These are phyloP conservation scores for Hortaea werneckii DNA, from an alignment of 2,329 filamentous ascomycete genomes.

Conservation along the genomic window DNA sequence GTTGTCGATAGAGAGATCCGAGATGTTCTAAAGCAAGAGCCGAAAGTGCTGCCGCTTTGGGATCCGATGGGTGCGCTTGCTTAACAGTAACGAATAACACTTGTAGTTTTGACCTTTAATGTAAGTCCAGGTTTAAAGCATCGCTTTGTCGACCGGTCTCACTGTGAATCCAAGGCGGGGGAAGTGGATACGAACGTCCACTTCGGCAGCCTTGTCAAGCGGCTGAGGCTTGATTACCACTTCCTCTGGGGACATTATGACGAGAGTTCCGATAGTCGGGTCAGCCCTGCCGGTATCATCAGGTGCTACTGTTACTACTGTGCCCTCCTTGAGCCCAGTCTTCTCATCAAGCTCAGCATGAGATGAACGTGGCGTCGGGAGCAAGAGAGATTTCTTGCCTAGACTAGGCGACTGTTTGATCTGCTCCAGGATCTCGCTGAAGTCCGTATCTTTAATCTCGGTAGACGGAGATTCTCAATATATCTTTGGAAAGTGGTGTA, in stretches of 20 bases:
- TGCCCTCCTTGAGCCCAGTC: slow-evolving; percentile 23
- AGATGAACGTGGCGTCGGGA: slow-evolving; percentile 22
- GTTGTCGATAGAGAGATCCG: slow-evolving; percentile 50
- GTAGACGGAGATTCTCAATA: slow-evolving; percentile 21
- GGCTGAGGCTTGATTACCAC: slow-evolving; percentile 27
- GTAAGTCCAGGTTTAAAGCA: slow-evolving; percentile 5
- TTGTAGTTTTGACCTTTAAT: no score
- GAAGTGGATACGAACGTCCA: slow-evolving; percentile 31
- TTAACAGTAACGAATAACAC: slow-evolving; percentile 4
- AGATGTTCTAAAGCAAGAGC: slow-evolving; percentile 60
- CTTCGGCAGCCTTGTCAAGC: slow-evolving; percentile 16
- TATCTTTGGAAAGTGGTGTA: slow-evolving; percentile 26
- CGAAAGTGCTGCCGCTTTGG: slow-evolving; percentile 54
- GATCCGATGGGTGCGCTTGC: slow-evolving; percentile 33
- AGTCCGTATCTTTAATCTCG: slow-evolving; percentile 14
- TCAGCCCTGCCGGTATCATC: slow-evolving; percentile 32
- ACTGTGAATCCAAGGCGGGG: slow-evolving; percentile 31
- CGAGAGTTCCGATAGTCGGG: slow-evolving; percentile 28
- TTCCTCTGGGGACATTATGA: slow-evolving; percentile 31
- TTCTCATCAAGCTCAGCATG: slow-evolving; percentile 21
- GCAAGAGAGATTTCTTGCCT: slow-evolving; percentile 14
- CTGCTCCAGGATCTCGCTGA: slow-evolving; percentile 16
- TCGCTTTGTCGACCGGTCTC: slow-evolving; percentile 13
- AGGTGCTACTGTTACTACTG: slow-evolving; percentile 25
- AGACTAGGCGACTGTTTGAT: slow-evolving; percentile 16